A percentile compares a stretch with the other conserved stretches of the same genome.
Conservation (phyloP, 768 basidiomycete genomes). For the Chiua virens region DNA sequence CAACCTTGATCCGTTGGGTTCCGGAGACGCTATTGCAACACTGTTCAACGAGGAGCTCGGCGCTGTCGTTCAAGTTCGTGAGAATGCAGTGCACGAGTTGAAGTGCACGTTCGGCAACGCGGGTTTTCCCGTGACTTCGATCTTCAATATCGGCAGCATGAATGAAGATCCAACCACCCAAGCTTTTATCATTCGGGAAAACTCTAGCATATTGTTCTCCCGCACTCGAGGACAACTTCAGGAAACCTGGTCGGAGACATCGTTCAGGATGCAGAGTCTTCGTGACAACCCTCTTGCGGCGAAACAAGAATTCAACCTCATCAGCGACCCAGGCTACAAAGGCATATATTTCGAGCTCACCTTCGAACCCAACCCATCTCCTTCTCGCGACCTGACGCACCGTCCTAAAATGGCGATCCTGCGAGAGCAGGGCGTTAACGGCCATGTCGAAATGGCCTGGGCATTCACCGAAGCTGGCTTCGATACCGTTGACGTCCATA, state of each 20-base stretch:
- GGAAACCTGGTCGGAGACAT: conserved; percentile 91
- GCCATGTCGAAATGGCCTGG: conserved; percentile 99
- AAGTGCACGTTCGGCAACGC: conserved; percentile 57
- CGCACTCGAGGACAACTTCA: conserved; percentile 73
- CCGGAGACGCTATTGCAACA: conserved; percentile 59
- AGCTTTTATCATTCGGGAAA: conserved; percentile 58
- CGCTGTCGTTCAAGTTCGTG: conserved; percentile 83
- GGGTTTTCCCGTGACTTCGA: conserved; percentile 77
- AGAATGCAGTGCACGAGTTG: conserved; percentile 54
- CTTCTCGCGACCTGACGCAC: conserved; percentile 38
- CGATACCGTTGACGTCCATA: conserved; percentile 94
- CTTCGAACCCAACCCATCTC: conserved; percentile 42
- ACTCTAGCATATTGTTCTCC: conserved; percentile 53
- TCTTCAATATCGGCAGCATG: conserved; percentile 78
- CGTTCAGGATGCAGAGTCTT: conserved; percentile 84
- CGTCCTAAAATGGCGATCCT: conserved; percentile 92
- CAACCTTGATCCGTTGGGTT: conserved; percentile 59
- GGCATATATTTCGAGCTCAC: conserved; percentile 81
- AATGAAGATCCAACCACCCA: conserved; percentile 56
- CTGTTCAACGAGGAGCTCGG: conserved; percentile 98
- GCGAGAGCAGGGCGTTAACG: conserved; percentile 98
- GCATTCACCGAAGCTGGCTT: conserved; percentile 93
- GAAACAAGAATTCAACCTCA: conserved; percentile 78
- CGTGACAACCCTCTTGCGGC: conserved; percentile 83
- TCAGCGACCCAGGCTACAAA: conserved; percentile 50